Evolutionary conservation across 768 basidiomycete species (phyloP).

Genomic region (Kwoniella dejecticola): DNA sequence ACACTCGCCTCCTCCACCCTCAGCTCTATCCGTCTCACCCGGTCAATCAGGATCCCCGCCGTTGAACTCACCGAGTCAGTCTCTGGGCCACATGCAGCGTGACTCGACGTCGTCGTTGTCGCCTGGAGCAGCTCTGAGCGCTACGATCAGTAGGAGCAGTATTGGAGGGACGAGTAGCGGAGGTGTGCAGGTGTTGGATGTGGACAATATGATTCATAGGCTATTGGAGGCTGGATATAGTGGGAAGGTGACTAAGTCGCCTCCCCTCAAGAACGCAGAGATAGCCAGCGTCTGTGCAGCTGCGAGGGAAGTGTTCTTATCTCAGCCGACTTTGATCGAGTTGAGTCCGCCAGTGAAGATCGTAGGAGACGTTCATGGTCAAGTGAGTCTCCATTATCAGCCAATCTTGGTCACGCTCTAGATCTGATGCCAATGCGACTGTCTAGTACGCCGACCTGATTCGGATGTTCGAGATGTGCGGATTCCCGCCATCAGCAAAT

Average conservation of each 20-base stretch:
- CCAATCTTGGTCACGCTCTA: not conserved
- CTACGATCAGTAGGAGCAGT: conserved; percentile 32
- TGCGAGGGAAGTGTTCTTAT: conserved; percentile 92
- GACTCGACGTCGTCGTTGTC: conserved; percentile 29
- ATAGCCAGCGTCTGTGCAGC: conserved; percentile 92
- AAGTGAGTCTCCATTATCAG: conserved; percentile 56
- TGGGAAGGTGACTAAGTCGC: conserved; percentile 92
- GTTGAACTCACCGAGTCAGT: conserved; percentile 14
- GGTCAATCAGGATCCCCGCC: conserved; percentile 29
- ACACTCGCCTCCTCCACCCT: conserved; percentile 68
- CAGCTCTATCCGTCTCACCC: conserved; percentile 38
- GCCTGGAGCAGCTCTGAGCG: conserved; percentile 60
- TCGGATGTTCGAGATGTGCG: conserved; percentile 98
- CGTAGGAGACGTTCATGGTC: conserved; percentile 97
- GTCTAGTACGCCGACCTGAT: conserved; percentile 86
- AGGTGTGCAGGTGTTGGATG: conserved; percentile 66
- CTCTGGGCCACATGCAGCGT: conserved; percentile 22
- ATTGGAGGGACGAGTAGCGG: conserved; percentile 19
- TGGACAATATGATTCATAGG: conserved; percentile 97
- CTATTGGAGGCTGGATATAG: conserved; percentile 95
- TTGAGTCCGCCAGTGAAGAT: conserved; percentile 98
- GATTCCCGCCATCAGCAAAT: conserved; percentile 94
- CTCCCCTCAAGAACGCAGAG: conserved; percentile 90
- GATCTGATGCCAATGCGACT: not conserved
- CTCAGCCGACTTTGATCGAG: conserved; percentile 95